Conservation (phyloP, 176 grass and related monocot genomes). For the Eleusine indica region DNA sequence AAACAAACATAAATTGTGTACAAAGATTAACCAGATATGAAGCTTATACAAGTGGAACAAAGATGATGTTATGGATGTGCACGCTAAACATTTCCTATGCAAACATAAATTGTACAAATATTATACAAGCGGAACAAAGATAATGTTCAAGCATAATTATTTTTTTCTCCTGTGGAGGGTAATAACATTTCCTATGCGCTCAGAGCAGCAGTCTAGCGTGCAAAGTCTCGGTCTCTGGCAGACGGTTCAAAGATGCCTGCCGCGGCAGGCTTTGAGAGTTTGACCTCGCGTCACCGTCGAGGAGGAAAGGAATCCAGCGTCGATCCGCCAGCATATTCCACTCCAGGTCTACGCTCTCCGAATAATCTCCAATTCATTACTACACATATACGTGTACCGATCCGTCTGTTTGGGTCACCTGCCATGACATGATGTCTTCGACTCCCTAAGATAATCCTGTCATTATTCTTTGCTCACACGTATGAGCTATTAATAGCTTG, state of each 20-base stretch:
- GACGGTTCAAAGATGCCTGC: slow-evolving; percentile 13
- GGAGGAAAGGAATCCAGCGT: slow-evolving; percentile 12
- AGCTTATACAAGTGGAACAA: no score
- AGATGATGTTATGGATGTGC: no score
- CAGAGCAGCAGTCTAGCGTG: background rate
- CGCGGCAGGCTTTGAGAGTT: background rate
- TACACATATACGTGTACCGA: background rate
- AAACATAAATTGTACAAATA: no score
- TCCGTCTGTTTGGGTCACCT: background rate
- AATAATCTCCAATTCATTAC: slow-evolving; percentile 29
- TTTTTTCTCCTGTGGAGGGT: no score
- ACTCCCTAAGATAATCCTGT: background rate
- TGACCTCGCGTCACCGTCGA: slow-evolving; percentile 5
- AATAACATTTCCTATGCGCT: background rate
- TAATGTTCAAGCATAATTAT: no score
- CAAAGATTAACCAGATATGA: no score
- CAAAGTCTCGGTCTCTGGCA: background rate
- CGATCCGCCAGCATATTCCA: slow-evolving; percentile 51
- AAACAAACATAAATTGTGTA: no score
- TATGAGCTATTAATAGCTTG: no score
- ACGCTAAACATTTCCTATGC: no score
- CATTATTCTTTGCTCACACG: background rate
- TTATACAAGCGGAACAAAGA: no score
- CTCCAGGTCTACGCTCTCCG: slow-evolving; percentile 24
- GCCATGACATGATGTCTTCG: background rate